Percentiles rank a stretch among this genome's conserved stretches.
Conservation (phyloP, 2,329 filamentous ascomycete genomes). For the Diplocarpon rosae region DNA sequence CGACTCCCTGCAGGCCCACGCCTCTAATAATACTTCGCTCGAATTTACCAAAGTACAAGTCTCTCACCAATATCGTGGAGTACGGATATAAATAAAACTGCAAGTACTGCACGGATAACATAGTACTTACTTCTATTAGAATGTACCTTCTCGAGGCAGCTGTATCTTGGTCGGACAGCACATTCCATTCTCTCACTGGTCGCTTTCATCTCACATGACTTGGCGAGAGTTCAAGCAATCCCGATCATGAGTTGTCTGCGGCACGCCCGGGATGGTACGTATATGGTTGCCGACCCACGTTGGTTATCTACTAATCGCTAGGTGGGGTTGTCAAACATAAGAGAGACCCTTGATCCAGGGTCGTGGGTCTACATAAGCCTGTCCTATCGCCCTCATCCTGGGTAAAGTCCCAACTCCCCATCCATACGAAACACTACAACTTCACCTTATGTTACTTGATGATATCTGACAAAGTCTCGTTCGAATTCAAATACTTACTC, state of each 20-base stretch:
- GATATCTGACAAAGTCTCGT: background rate
- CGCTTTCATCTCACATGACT: too few species aligned
- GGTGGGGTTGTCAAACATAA: slow-evolving; percentile 6
- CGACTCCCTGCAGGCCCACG: background rate
- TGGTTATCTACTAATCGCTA: slow-evolving; percentile 13
- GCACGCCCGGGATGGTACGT: too few species aligned
- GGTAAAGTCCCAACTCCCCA: background rate
- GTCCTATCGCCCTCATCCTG: slow-evolving; percentile 11
- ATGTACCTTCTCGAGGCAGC: too few species aligned
- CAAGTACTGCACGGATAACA: too few species aligned
- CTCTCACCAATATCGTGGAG: too few species aligned
- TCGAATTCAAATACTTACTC: slow-evolving; percentile 4
- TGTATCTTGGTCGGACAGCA: too few species aligned
- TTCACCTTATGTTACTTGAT: background rate
- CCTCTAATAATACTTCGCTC: background rate
- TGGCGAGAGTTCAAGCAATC: too few species aligned
- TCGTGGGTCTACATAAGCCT: slow-evolving; percentile 17
- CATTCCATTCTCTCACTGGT: too few species aligned
- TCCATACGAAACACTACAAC: background rate
- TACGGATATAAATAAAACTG: too few species aligned
- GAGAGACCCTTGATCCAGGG: slow-evolving; percentile 6
- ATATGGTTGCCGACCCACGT: background rate
- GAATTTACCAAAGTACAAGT: too few species aligned
- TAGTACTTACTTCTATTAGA: too few species aligned
- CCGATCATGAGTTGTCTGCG: too few species aligned